These are phyloP conservation scores for Nissolia schottii DNA, from an alignment of 306 rosid genomes.

Conservation along the genomic window DNA sequence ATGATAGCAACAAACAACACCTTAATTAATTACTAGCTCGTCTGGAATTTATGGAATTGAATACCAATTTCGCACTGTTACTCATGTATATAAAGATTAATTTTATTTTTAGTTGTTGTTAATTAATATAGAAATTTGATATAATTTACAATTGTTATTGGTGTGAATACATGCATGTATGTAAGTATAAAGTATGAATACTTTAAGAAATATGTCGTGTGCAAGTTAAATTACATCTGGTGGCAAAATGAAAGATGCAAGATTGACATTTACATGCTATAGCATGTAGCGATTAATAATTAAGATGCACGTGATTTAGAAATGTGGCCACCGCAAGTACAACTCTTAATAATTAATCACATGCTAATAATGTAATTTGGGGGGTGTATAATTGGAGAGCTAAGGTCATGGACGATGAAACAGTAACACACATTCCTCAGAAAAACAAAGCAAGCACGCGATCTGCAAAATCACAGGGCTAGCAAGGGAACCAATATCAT, in stretches of 20 bases:
- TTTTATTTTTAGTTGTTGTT: neutral
- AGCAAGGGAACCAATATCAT: neutral
- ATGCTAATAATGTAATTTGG: neutral
- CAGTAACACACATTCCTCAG: slow-evolving; percentile 1
- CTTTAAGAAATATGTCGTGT: neutral
- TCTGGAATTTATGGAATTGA: neutral
- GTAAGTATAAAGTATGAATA: too few species aligned
- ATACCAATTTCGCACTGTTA: neutral
- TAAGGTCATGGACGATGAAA: neutral
- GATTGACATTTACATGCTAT: too few species aligned
- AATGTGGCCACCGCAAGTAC: neutral
- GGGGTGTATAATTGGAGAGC: neutral
- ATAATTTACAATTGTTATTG: too few species aligned
- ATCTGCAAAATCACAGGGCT: neutral
- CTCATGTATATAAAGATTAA: neutral
- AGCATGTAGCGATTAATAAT: too few species aligned
- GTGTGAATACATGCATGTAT: too few species aligned
- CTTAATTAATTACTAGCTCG: neutral
- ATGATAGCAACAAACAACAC: neutral
- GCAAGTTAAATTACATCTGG: neutral
- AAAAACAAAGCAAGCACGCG: neutral
- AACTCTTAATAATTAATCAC: neutral
- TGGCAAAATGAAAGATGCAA: neutral
- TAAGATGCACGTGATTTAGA: neutral
- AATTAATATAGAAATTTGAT: too few species aligned